Percentiles rank a stretch among this genome's conserved stretches.
These are phyloP conservation scores for Daldinia vernicosa DNA, from an alignment of 495 filamentous ascomycete genomes.

Conservation along the genomic window DNA sequence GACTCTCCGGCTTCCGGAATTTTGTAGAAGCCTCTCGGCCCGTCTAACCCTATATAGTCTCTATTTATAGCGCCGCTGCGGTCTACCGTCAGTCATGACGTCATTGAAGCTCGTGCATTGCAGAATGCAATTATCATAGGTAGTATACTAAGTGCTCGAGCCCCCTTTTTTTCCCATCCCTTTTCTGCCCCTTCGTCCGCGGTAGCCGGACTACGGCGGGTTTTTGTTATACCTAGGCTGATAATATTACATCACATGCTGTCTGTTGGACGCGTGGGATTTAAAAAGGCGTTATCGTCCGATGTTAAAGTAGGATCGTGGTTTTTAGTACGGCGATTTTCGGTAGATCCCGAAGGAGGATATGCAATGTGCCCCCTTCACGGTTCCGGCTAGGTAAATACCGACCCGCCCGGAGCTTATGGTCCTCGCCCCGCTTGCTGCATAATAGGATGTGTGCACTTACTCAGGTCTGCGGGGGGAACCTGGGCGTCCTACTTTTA, in stretches of 20 bases:
- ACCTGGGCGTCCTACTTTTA: conserved; percentile 19
- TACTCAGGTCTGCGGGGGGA: conserved; percentile 30
- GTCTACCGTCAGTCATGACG: neutral
- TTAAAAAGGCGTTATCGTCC: conserved; percentile 1
- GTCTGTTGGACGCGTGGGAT: neutral
- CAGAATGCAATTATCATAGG: neutral
- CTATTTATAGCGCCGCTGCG: neutral
- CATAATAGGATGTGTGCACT: conserved; percentile 18
- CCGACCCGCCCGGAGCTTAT: conserved; percentile 18
- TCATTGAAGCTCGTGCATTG: conserved; percentile 32
- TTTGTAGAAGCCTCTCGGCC: neutral
- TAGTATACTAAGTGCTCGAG: neutral
- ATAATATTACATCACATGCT: neutral
- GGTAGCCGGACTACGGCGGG: neutral
- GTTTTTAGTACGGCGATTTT: conserved; percentile 2
- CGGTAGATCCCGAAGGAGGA: conserved; percentile 27
- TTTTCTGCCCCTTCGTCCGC: neutral
- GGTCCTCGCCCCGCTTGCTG: conserved; percentile 28
- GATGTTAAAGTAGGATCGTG: conserved; percentile 9
- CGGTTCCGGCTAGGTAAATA: conserved; percentile 3
- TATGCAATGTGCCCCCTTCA: neutral
- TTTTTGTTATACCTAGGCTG: neutral
- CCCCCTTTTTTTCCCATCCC: neutral
- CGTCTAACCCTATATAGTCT: neutral
- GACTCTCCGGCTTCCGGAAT: neutral